phyloP scores from a whole-genome alignment of 306 rosid species.

The Sesbania bispinosa region DNA sequence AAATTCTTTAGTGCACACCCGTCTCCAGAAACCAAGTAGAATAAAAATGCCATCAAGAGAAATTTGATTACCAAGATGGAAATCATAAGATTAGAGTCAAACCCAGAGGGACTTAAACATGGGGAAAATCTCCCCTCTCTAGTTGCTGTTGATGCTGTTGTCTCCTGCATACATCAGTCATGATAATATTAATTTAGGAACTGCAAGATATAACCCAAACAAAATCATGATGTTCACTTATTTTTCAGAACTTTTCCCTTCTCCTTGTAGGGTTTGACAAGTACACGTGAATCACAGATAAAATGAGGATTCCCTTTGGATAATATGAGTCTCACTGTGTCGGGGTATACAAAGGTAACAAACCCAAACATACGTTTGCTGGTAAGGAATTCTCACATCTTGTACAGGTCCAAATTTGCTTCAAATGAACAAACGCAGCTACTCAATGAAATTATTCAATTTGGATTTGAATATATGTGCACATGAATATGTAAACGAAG shows the following conservation, averaged over 20 bases:
- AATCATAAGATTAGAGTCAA: constrained; percentile 38
- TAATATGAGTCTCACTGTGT: constrained; percentile 81
- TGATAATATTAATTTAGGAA: constrained; percentile 19
- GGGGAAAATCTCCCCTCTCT: constrained; percentile 49
- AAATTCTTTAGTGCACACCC: neutral
- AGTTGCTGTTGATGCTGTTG: constrained; percentile 44
- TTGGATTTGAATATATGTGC: neutral
- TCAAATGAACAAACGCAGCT: constrained; percentile 29
- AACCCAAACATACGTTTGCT: constrained; percentile 98
- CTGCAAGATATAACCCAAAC: constrained; percentile 9
- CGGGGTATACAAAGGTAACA: constrained; percentile 91
- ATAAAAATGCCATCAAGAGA: constrained; percentile 3
- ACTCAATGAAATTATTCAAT: constrained; percentile 18
- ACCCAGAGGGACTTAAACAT: constrained; percentile 46
- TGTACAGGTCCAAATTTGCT: constrained; percentile 98
- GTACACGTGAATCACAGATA: constrained; percentile 94
- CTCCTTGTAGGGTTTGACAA: constrained; percentile 98
- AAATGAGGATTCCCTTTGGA: constrained; percentile 97
- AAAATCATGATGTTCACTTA: constrained; percentile 28
- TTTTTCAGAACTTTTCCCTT: constrained; percentile 92
- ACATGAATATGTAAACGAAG: neutral
- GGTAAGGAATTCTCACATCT: constrained; percentile 98
- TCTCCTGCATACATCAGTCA: constrained; percentile 32
- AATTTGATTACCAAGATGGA: constrained; percentile 48
- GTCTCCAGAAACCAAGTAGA: neutral